These are phyloP conservation scores for Hymenoscyphus occultus DNA, from an alignment of 2,329 filamentous ascomycete species.

Conservation along the genomic window DNA sequence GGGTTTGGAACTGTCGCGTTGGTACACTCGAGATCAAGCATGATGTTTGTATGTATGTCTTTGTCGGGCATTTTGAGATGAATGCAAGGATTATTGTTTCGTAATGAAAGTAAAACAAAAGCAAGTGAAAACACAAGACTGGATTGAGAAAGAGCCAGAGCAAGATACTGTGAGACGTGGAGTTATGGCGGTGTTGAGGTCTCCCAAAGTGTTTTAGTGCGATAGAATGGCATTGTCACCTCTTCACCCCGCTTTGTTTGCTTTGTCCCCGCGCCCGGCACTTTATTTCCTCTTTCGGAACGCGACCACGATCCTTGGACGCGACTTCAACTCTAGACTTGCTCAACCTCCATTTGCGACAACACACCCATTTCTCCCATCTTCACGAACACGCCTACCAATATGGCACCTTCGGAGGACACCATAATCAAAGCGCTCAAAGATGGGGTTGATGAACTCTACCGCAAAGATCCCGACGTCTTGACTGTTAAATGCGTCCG, in stretches of 20 bases:
- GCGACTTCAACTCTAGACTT: conserved; percentile 11
- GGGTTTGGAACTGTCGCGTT: conserved; percentile 16
- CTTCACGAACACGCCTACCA: not conserved
- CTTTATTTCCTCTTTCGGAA: not conserved
- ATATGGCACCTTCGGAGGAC: conserved; percentile 15
- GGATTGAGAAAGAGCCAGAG: not conserved
- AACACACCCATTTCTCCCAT: not conserved
- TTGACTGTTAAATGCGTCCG: conserved; percentile 57
- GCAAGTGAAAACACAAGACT: not conserved
- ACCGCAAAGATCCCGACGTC: conserved; percentile 33
- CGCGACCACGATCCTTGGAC: conserved; percentile 2
- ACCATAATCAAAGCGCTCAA: conserved; percentile 11
- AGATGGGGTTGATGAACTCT: conserved; percentile 5
- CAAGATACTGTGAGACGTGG: not conserved
- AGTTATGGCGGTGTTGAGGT: too few relatives aligned
- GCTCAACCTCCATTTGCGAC: not conserved
- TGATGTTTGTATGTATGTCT: conserved; percentile 24
- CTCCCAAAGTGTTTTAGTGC: too few relatives aligned
- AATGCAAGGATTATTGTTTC: not conserved
- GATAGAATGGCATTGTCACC: too few relatives aligned
- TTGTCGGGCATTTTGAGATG: conserved; percentile 13
- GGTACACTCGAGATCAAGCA: conserved; percentile 25
- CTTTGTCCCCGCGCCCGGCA: too few relatives aligned
- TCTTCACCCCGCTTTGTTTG: too few relatives aligned
- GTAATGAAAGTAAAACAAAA: not conserved